Evolutionary conservation across 495 filamentous ascomycete genomes (phyloP), one percentile per base, ranked within the genome.

Genomic region (Podospora pseudopauciseta): DNA sequence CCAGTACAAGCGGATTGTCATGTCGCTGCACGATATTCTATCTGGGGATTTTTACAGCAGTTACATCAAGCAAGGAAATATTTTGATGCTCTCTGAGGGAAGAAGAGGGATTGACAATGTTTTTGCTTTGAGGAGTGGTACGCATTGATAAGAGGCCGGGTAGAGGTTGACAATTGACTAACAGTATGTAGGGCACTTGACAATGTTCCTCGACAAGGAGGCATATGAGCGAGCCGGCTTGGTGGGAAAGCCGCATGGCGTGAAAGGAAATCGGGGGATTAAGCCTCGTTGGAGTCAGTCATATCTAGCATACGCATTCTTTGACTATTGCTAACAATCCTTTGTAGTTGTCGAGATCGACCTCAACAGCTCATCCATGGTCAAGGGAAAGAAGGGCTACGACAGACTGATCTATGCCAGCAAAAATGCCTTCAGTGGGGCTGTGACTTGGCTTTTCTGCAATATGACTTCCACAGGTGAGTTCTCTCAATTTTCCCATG

Each of bases 11-110:
- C 83, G 86, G 59, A 88, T 98, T 6, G 86, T 89, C 66, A 90
- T 97, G 86, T 85, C 88, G 15, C 83, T 97, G 27, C 83, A 83
- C 16, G 86, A 88, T 58, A 74, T 97, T 1, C 71, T 99, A 5
- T 85, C 91, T 55, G 85, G 87, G 5, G 88, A 90, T 0, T 99
- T 99, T 72, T 94, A 97, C 77, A 91, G 88, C 58, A 81, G 87
- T 63, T 94, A 97, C 74, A 90, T 97, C 71, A 97, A 97, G 76
- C 82, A 85, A 97, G 94, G 95, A 20, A 90, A 93, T 75, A 83
- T 96, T 70, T 76, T 96, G 74, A 95, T 99, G 92, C 87, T 97
- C 18, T 97, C 96, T 0, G 90, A 96, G 75, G 95, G 95, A 30
- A 84, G 86, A 26, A 81, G 87, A 55, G 91, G 89, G n/a, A 85